A percentile compares a stretch with the other conserved stretches of the same genome.
Conservation (phyloP, 2,329 filamentous ascomycete genomes). For the Ceratocystis harringtonii region DNA sequence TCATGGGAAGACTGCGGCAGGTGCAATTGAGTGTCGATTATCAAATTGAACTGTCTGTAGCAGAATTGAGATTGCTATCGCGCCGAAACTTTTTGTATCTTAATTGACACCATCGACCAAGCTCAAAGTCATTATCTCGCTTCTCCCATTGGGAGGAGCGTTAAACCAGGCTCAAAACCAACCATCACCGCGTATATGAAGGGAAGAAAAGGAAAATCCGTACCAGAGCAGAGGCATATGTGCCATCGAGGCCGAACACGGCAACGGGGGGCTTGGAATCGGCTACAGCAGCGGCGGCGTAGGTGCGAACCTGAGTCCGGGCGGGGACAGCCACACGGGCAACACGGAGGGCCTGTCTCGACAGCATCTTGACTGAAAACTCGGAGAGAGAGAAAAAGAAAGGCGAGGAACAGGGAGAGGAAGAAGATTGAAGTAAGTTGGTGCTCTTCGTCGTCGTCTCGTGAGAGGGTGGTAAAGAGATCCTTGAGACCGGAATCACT, state of each 20-base stretch:
- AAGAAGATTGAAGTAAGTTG: conserved; percentile 18
- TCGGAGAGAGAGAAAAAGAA: conserved; percentile 1
- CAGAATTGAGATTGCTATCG: neutral
- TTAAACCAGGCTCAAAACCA: neutral
- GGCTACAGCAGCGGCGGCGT: conserved; percentile 61
- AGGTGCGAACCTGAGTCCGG: conserved; percentile 52
- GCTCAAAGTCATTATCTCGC: neutral
- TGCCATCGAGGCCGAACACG: conserved; percentile 92
- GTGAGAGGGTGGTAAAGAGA: conserved; percentile 13
- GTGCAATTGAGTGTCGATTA: neutral
- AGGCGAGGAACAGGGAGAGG: conserved; percentile 21
- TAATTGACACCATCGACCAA: neutral
- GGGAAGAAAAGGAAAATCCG: conserved; percentile 25
- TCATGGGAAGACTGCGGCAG: neutral
- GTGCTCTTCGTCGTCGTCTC: conserved; percentile 15
- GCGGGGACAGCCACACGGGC: conserved; percentile 47
- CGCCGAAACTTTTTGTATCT: neutral
- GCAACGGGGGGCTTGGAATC: conserved; percentile 69
- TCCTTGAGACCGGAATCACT: conserved; percentile 12
- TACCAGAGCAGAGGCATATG: conserved; percentile 98
- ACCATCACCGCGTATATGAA: neutral
- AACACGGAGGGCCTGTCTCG: conserved; percentile 43
- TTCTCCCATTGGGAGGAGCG: no score
- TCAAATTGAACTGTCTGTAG: neutral
- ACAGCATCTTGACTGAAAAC: conserved; percentile 33